phyloP scores from a whole-genome alignment of 371 early-diverging fungal species.

The Gilbertella persicaria region DNA sequence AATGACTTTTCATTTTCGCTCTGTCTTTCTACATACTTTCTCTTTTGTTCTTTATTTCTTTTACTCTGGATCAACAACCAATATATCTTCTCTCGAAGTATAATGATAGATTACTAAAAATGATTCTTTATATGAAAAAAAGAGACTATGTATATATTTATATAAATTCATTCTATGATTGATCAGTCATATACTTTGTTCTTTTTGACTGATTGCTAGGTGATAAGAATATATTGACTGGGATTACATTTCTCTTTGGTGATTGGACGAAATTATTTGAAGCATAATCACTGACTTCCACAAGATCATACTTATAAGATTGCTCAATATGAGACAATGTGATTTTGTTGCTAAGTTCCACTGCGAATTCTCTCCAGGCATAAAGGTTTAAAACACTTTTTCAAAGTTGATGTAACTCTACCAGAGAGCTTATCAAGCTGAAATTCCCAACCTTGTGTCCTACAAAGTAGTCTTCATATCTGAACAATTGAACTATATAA shows the following conservation, averaged over 20 bases:
- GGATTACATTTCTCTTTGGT: conserved; percentile 10
- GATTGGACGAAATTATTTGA: no score
- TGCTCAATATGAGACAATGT: conserved; percentile 9
- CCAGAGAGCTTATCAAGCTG: conserved; percentile 6
- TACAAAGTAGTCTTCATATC: conserved; percentile 8
- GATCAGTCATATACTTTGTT: conserved; percentile 10
- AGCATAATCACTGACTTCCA: no score
- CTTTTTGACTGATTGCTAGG: conserved; percentile 17
- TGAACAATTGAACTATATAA: conserved; percentile 15
- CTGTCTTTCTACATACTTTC: conserved; percentile 1
- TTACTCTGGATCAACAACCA: conserved; percentile 5
- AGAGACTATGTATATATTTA: conserved; percentile 2
- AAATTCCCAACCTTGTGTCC: conserved; percentile 6
- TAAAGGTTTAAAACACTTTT: conserved; percentile 8
- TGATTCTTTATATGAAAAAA: conserved; percentile 10
- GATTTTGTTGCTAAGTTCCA: conserved; percentile 2
- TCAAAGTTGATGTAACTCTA: conserved; percentile 7
- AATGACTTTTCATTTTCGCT: conserved; percentile 9
- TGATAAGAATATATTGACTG: conserved; percentile 6
- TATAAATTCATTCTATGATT: conserved; percentile 4
- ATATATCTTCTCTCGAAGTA: conserved; percentile 8
- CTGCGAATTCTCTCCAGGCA: conserved; percentile 7
- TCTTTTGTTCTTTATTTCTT: not conserved
- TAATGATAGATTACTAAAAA: conserved; percentile 10
- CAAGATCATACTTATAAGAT: no score